Base-by-base conservation (phyloP, 1,139 yeast genomes). In the Geotrichum armillariae region DNA sequence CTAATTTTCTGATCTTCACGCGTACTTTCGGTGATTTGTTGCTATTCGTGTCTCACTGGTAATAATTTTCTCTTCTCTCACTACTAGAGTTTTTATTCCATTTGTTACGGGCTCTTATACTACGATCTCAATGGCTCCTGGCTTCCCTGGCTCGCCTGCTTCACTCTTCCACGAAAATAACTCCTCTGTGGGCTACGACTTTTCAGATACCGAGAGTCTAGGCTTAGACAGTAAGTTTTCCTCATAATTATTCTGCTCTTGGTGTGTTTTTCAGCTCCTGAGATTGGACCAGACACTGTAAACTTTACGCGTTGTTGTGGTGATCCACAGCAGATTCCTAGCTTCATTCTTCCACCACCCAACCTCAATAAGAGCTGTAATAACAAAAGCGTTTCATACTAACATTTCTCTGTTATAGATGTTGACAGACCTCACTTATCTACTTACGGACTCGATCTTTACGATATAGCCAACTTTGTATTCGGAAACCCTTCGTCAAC, bases 291-390 rank as follows among this genome's bases (percentile, higher is more conserved):
- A 7, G 29, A 25, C 7, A 7, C 11, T 7, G 9, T 11, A 7
- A 25, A 11, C 9, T 25, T 29, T 40, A 31, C 44, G 44, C 36
- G 44, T 40, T 40, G 44, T 40, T 40, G 44, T 40, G 44, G 41
- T 8, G 41, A 37, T 37, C 31, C 31, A 17, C 7, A 23, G 2
- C 14, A 14, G 22, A n/a, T 37, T 37, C 41, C 44, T 40, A 11
- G n/a, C n/a, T n/a, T n/a, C 44, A 40, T 40, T 40, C 36, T 23
- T 20, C 11, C 34, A 31, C 44, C 44, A 31, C 20, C 23, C 12
- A 14, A 22, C 16, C 11, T 37, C 25, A 14, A n/a, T n/a, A n/a
- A n/a, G n/a, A n/a, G n/a, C n/a, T n/a, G n/a, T n/a, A n/a, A n/a
- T n/a, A n/a, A n/a, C n/a, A n/a, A 5, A 34, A 11, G 42, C 12